These are phyloP conservation scores for Coriolopsis trogii DNA, from an alignment of 1,284 basidiomycete genomes.

Conservation along the genomic window DNA sequence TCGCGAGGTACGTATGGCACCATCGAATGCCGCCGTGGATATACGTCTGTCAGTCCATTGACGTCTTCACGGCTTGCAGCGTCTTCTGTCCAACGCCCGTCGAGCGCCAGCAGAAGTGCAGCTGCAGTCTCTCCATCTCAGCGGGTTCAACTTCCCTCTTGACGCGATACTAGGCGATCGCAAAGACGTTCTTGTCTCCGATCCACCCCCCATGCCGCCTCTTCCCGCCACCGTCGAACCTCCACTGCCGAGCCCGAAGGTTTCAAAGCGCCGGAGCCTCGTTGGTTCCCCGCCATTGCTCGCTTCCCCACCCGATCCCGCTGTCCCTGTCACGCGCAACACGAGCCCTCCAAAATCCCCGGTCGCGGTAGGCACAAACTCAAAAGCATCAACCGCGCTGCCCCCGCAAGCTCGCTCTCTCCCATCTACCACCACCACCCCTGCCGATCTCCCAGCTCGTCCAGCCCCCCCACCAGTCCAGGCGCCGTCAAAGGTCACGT, in stretches of 20 bases:
- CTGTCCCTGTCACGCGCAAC: background rate
- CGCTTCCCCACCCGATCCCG: constrained; percentile 7
- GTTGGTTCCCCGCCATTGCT: constrained; percentile 1
- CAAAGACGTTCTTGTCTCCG: background rate
- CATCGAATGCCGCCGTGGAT: background rate
- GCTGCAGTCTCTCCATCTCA: constrained; percentile 22
- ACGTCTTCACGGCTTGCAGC: constrained; percentile 6
- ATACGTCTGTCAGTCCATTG: background rate
- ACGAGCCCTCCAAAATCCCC: background rate
- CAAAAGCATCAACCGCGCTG: constrained; percentile 5
- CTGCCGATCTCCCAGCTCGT: background rate
- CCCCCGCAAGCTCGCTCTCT: background rate
- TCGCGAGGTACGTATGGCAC: constrained; percentile 8
- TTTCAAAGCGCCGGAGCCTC: constrained; percentile 3
- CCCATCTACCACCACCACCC: background rate
- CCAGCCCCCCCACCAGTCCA: background rate
- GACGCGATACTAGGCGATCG: constrained; percentile 13
- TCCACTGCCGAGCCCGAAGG: constrained; percentile 4
- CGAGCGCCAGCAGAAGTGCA: constrained; percentile 8
- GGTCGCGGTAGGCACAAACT: background rate
- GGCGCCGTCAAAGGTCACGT: constrained; percentile 8
- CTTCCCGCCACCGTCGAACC: background rate
- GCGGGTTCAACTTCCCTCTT: constrained; percentile 22
- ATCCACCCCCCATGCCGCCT: background rate
- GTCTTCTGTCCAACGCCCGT: background rate